These are phyloP conservation scores for Penstemon newberryi DNA, from an alignment of 257 asterid species.

Conservation along the genomic window DNA sequence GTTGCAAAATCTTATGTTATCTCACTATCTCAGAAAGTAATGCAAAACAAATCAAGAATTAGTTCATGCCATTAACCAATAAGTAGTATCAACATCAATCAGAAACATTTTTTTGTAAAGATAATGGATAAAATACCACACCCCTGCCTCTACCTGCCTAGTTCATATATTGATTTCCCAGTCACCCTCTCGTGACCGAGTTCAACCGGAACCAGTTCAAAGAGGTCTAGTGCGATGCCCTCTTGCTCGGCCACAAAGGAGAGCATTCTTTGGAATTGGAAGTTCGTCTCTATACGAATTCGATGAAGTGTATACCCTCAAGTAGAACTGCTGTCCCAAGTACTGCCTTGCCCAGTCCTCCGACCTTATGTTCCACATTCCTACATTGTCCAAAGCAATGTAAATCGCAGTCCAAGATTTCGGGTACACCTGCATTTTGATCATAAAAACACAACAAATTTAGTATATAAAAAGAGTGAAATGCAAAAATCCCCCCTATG, in stretches of 20 bases:
- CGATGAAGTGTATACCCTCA: constrained; percentile 66
- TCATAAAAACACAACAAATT: constrained; percentile 12
- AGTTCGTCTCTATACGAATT: constrained; percentile 78
- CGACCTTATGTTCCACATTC: constrained; percentile 94
- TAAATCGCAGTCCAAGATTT: constrained; percentile 84
- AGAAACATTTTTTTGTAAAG: constrained; percentile 3
- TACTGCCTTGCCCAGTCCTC: constrained; percentile 94
- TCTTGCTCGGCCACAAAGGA: constrained; percentile 81
- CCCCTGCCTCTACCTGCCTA: constrained; percentile 11
- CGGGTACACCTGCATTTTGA: constrained; percentile 72
- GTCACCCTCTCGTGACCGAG: constrained; percentile 85
- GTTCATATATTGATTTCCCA: not conserved
- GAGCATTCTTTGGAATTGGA: constrained; percentile 77
- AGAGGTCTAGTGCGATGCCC: constrained; percentile 79
- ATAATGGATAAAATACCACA: constrained; percentile 5
- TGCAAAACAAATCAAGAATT: not conserved
- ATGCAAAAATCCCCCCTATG: not conserved
- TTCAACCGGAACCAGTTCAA: constrained; percentile 29
- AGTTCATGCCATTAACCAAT: constrained; percentile 1
- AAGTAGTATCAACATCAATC: constrained; percentile 14
- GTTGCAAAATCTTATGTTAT: not conserved
- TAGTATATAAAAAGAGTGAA: no score
- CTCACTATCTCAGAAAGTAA: not conserved
- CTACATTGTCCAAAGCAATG: constrained; percentile 86
- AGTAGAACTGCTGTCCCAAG: constrained; percentile 83